phyloP scores from a whole-genome alignment of 306 rosid species.

The Cucurbita moschata region DNA sequence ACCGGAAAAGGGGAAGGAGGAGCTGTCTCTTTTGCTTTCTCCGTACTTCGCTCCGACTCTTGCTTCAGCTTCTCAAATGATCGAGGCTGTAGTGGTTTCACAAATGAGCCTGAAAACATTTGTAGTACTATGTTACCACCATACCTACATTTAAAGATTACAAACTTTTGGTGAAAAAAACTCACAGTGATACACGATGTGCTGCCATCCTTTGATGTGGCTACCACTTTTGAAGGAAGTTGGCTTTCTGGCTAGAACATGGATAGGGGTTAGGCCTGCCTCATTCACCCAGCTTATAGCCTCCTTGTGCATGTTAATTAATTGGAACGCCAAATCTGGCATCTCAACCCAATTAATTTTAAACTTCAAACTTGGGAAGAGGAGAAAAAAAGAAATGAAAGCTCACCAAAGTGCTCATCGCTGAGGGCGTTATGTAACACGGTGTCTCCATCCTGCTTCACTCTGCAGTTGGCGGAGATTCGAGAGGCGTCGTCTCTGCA shows the following conservation, averaged over 20 bases:
- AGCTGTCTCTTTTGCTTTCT: not conserved
- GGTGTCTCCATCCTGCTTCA: conserved; percentile 23
- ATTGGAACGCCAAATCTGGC: conserved; percentile 56
- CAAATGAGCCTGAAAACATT: too few species aligned
- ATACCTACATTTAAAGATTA: too few species aligned
- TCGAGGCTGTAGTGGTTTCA: too few species aligned
- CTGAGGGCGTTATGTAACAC: conserved; percentile 40
- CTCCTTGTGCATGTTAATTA: conserved; percentile 16
- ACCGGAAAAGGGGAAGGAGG: not conserved
- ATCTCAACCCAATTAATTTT: too few species aligned
- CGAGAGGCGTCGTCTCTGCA: not conserved
- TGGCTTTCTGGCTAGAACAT: conserved; percentile 34
- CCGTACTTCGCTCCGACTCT: too few species aligned
- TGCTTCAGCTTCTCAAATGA: too few species aligned
- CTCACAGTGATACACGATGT: conserved; percentile 21
- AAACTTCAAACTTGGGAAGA: too few species aligned
- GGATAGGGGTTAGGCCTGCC: conserved; percentile 31
- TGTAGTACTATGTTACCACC: too few species aligned
- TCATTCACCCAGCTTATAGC: conserved; percentile 10
- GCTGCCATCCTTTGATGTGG: conserved; percentile 10
- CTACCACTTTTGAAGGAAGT: conserved; percentile 37
- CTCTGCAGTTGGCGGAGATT: conserved; percentile 8
- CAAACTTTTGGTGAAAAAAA: not conserved
- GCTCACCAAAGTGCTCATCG: conserved; percentile 15
- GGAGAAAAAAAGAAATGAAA: too few species aligned